phyloP scores from a whole-genome alignment of 169 alveolate species.

The Neospora caninum region DNA sequence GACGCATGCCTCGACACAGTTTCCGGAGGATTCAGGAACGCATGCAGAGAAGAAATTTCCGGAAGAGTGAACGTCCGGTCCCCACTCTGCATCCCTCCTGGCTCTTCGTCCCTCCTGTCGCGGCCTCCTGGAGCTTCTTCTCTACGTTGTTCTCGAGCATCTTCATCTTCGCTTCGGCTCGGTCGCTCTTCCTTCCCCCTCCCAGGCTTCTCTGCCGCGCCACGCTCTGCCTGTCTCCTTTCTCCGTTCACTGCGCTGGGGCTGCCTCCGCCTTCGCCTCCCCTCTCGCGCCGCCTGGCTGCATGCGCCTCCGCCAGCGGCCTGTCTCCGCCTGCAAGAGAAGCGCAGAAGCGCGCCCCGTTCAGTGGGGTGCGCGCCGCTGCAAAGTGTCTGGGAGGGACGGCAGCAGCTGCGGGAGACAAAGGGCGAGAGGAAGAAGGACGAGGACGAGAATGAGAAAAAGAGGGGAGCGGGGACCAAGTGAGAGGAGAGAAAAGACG shows the following conservation, averaged over 20 bases:
- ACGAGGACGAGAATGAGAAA: background rate
- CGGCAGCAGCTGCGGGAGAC: background rate
- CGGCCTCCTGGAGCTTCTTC: background rate
- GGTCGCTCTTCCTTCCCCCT: no score
- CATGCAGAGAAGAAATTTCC: background rate
- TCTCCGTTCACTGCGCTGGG: no score
- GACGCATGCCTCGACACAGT: background rate
- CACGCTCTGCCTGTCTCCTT: background rate
- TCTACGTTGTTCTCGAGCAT: background rate
- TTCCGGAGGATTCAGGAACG: background rate
- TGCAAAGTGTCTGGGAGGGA: background rate
- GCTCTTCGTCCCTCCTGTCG: no score
- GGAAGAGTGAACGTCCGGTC: background rate
- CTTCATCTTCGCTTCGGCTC: background rate
- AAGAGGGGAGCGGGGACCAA: background rate
- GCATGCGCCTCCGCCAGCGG: no score
- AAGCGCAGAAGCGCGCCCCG: no score
- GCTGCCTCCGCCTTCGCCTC: background rate
- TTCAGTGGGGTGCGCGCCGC: background rate
- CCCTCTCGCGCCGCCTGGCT: no score
- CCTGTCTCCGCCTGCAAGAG: no score
- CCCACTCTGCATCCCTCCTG: no score
- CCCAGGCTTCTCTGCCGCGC: background rate
- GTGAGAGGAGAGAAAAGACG: background rate
- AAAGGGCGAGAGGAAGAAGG: background rate